Base-by-base conservation (phyloP, 2,329 filamentous ascomycete genomes). In the Aureobasidium subglaciale region DNA sequence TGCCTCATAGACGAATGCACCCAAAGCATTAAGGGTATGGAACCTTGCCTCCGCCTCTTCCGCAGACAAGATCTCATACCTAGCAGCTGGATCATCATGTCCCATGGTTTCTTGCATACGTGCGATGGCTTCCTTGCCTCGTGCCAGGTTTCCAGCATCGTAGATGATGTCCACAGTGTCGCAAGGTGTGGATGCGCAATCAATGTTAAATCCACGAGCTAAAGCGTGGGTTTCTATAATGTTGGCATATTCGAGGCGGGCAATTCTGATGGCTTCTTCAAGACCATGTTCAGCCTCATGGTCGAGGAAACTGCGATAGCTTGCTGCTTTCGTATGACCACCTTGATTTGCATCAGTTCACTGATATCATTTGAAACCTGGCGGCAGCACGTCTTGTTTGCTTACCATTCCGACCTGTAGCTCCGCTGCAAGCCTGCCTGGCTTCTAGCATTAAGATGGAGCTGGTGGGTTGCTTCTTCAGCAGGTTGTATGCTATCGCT, bases 161-260 rank as follows among this genome's bases (percentile, higher is more conserved):
- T 82, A 84, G 29, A 84, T 70, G 2, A 84, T 68, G 63, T 85
- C 82, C 2, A 83, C 73, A 0, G 82, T 85, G 22, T 75, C 70
- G 60, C 79, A 77, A 9, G 73, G 64, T 34, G 68, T 63, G 48
- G 73, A 76, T 61, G 84, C 81, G 62, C 79, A 75, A 10, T 69
- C 64, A 29, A 82, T 78, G 5, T 59, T 60, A 55, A 83, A 66
- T 16, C 73, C 67, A 5, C 65, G 63, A 0, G 80, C 78, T 58
- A 85, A 77, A 0, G 64, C 66, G 62, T 85, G 82, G 9, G 82
- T 75, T n/a, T 75, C 75, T 24, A 71, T 67, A 55, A 85, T 80
- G 54, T 72, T 73, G 2, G 63, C 67, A 50, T 69, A 69, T 58
- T 75, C 71, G 34, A 75, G 50, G 13, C 69, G 61, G 2, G 68